Base-by-base conservation (phyloP, 805 yeast species). In the Ogataea philodendri region DNA sequence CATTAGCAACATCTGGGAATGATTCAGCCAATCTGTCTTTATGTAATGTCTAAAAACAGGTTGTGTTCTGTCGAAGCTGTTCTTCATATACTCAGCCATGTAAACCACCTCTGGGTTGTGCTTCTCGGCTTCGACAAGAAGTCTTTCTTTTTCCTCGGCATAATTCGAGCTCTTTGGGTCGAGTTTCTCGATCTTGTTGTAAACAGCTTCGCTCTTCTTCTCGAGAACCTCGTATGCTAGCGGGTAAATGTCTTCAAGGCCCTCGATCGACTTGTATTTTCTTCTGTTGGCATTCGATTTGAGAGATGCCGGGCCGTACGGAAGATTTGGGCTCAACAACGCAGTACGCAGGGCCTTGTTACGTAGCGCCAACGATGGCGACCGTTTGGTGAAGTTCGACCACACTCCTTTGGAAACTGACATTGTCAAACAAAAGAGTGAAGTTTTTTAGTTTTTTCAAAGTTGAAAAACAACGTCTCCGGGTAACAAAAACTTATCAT, bases 81-180 rank as follows among this genome's bases (percentile, higher is more conserved):
- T 67, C 4, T 73, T 60, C 28, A 62, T 52, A 55, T 58, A 78
- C 26, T 66, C 65, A 25, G 74, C 68, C 59, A 82, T 85, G 65
- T 74, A 86, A 37, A 76, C 66, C 9, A 87, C 96, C 60, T 87
- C 95, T 10, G 97, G 97, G 57, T 89, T 86, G 55, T 70, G 59
- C 30, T 69, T 52, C 59, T 90, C 95, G 1, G 95, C 87, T 38
- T 72, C 65, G 7, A 76, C 68, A 19, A 67, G 56, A 16, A 77
- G 58, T 37, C 59, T 42, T 15, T 44, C 54, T 41, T 36, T 49
- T 32, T 48, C 46, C 37, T 51, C 58, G 3, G 35, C 24, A 8
- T 43, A 37, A n/a, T 35, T 30, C 5, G 29, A 15, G 22, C 53
- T 46, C 6, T 47, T 45, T n/a, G 49, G 27, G 1, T 46, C 32